Base-by-base conservation (phyloP, 2,329 filamentous ascomycete species). In the Fusarium zealandicum region DNA sequence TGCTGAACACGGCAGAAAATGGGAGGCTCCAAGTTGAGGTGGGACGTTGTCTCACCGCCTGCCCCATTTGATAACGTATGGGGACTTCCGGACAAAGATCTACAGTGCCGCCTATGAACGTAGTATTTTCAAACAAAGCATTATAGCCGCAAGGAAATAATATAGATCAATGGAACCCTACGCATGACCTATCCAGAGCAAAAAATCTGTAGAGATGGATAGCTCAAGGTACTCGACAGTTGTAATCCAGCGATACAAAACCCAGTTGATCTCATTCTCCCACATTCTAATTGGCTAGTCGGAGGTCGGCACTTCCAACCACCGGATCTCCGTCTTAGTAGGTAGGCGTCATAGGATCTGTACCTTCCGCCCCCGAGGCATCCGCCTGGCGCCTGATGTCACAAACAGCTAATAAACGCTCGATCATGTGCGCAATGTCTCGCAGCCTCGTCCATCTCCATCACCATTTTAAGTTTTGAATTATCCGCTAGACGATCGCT, bases 381-480 rank as follows among this genome's bases (percentile, higher is more conserved):
- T 66, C 64, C 64, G 59, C 50, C 17, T 35, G 28, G 27, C 53
- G 52, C 43, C 54, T 61, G 63, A 68, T 67, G 63, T 62, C 63
- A 66, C 54, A 36, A 50, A 49, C 55, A 61, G 41, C 53, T 54
- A 56, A 33, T 54, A 56, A 33, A 46, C 36, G 33, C 27, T 42
- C 31, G 9, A 58, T 67, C 64, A 67, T 66, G 66, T 67, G 64
- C 62, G 36, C 48, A 54, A 66, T 66, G 60, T 64, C 40, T 66
- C 45, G 31, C 49, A 43, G 51, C 59, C 43, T 64, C 25, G 38
- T 40, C 38, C 10, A 28, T 49, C 38, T 52, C 38, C 38, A 49
- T 45, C 18, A 45, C 18, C 46, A 49, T 47, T 28, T 40, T 41
- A 51, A 51, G 27, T 48, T 48, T 37, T 44, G 42, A 30, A 13